These are phyloP conservation scores for Zymoseptoria passerinii DNA, from an alignment of 2,329 filamentous ascomycete species.

Conservation along the genomic window DNA sequence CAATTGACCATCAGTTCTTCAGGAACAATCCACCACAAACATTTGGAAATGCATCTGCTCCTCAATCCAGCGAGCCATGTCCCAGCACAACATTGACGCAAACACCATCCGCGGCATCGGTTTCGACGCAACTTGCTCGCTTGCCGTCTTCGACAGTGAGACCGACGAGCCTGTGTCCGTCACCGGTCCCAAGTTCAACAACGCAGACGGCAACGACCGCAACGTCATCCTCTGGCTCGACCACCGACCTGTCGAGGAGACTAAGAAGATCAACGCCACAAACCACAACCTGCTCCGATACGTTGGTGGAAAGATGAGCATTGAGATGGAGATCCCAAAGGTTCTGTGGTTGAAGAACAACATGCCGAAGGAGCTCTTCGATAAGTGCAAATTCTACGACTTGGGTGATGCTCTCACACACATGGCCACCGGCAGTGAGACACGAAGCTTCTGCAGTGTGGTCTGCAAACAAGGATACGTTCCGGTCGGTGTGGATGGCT, in stretches of 20 bases:
- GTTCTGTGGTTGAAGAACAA: conserved; percentile 97
- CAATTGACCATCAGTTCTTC: not conserved
- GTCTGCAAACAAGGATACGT: conserved; percentile 97
- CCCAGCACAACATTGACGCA: conserved; percentile 70
- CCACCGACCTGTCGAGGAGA: conserved; percentile 84
- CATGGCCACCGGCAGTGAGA: conserved; percentile 85
- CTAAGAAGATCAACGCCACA: conserved; percentile 85
- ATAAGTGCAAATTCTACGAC: conserved; percentile 94
- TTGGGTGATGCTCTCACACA: conserved; percentile 88
- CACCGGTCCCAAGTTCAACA: conserved; percentile 75
- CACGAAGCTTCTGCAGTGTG: conserved; percentile 86
- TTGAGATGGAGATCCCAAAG: conserved; percentile 99
- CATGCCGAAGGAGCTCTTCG: conserved; percentile 87
- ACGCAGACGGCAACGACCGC: conserved; percentile 68
- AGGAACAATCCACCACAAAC: conserved; percentile 97
- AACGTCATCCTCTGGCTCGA: conserved; percentile 98
- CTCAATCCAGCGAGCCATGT: conserved; percentile 74
- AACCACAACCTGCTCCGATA: conserved; percentile 89
- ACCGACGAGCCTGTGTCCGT: conserved; percentile 88
- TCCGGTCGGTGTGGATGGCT: conserved; percentile 92
- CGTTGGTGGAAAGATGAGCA: conserved; percentile 95
- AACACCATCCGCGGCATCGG: conserved; percentile 78
- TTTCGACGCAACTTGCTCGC: conserved; percentile 97
- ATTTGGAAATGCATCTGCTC: conserved; percentile 94
- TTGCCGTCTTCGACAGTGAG: conserved; percentile 81